These are phyloP conservation scores for Tetracladium marchalianum DNA, from an alignment of 495 filamentous ascomycete species.

Conservation along the genomic window DNA sequence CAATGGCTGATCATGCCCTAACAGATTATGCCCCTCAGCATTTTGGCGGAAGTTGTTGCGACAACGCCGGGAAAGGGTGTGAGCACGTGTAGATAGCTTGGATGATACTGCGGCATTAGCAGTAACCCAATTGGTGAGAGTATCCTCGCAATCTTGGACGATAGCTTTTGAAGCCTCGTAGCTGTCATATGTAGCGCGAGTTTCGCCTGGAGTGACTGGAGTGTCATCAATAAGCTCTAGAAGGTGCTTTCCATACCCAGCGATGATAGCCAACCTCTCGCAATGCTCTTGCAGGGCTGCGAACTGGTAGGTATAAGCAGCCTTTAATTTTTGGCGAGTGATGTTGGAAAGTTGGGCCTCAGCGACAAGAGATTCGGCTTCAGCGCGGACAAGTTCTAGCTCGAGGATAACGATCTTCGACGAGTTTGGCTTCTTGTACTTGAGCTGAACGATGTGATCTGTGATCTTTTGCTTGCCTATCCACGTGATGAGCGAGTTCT, in stretches of 20 bases:
- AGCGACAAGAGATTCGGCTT: conserved; percentile 95
- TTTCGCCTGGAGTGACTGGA: conserved; percentile 94
- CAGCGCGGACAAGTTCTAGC: conserved; percentile 95
- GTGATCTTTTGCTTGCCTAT: conserved; percentile 97
- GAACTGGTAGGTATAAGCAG: conserved; percentile 96
- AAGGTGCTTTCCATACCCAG: conserved; percentile 93
- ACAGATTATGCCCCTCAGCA: conserved; percentile 64
- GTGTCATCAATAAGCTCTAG: conserved; percentile 92
- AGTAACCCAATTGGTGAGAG: conserved; percentile 91
- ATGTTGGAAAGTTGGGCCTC: conserved; percentile 98
- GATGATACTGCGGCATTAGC: conserved; percentile 81
- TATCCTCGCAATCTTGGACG: conserved; percentile 97
- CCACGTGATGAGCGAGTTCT: conserved; percentile 8
- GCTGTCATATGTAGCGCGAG: conserved; percentile 90
- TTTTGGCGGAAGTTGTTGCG: conserved; percentile 57
- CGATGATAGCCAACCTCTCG: conserved; percentile 97
- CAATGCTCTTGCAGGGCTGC: conserved; percentile 95
- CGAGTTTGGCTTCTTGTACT: conserved; percentile 98
- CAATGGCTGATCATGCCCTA: conserved; percentile 73
- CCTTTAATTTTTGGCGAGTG: conserved; percentile 97
- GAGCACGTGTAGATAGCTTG: conserved; percentile 73
- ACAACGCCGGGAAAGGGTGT: conserved; percentile 77
- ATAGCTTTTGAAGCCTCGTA: conserved; percentile 98
- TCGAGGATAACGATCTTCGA: conserved; percentile 96
- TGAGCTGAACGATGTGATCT: conserved; percentile 95